Conservation (phyloP, 768 basidiomycete species). For the Lenzites betulinus region DNA sequence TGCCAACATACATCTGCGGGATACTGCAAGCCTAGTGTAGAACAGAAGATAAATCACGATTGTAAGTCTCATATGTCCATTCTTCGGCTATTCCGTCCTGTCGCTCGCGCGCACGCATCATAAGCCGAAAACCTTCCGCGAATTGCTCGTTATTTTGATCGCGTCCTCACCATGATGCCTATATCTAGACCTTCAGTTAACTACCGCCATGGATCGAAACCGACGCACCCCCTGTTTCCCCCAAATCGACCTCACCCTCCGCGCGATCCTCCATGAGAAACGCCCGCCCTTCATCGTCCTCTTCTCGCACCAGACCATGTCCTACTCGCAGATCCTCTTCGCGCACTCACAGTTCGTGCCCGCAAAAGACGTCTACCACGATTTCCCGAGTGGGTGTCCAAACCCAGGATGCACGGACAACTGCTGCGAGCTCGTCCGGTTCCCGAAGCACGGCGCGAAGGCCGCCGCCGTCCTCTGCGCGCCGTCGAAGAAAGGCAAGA, state of each 20-base stretch:
- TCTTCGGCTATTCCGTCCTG: background rate
- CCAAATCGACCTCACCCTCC: constrained; percentile 76
- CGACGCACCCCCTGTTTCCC: constrained; percentile 80
- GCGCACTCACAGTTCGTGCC: constrained; percentile 72
- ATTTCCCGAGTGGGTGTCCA: constrained; percentile 78
- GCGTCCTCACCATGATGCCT: background rate
- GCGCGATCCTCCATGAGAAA: constrained; percentile 76
- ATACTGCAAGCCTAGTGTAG: constrained; percentile 64
- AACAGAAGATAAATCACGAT: constrained; percentile 67
- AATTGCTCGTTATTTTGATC: background rate
- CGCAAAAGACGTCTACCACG: constrained; percentile 69
- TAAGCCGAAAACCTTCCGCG: background rate
- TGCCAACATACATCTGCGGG: constrained; percentile 65
- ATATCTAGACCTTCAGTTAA: constrained; percentile 60
- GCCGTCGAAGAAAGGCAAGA: constrained; percentile 43
- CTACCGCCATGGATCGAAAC: constrained; percentile 65
- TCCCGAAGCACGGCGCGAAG: constrained; percentile 65
- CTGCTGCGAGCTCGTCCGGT: constrained; percentile 76
- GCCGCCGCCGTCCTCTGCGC: constrained; percentile 64
- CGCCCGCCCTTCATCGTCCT: constrained; percentile 74
- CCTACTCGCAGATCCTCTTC: constrained; percentile 82
- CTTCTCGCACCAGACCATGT: constrained; percentile 79
- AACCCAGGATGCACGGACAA: constrained; percentile 80
- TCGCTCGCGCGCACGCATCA: background rate
- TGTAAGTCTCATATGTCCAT: constrained; percentile 45